phyloP scores from a whole-genome alignment of 805 yeast genomes.

The Teunomyces gatunensis region DNA sequence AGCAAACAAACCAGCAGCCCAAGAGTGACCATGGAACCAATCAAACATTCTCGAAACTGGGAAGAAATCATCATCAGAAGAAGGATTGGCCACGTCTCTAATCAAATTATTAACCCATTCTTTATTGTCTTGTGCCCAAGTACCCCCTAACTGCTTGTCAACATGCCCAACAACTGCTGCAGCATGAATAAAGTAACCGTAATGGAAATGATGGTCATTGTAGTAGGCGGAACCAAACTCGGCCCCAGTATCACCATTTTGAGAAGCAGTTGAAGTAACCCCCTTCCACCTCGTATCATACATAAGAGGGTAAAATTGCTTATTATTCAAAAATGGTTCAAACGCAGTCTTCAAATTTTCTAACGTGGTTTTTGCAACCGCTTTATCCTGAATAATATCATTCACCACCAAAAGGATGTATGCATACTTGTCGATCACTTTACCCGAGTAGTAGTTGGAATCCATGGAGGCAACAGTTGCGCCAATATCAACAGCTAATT shows the following conservation, averaged over 20 bases:
- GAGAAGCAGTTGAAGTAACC: slow-evolving; percentile 51
- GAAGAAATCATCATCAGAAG: slow-evolving; percentile 15
- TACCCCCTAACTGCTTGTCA: slow-evolving; percentile 51
- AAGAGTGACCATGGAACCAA: slow-evolving; percentile 25
- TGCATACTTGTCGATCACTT: slow-evolving; percentile 55
- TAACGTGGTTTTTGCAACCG: slow-evolving; percentile 34
- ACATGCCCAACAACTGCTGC: slow-evolving; percentile 76
- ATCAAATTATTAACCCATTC: slow-evolving; percentile 22
- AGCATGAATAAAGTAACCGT: slow-evolving; percentile 79
- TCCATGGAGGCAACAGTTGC: slow-evolving; percentile 33
- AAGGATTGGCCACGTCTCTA: slow-evolving; percentile 25
- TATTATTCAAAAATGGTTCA: slow-evolving; percentile 34
- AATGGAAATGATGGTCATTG: slow-evolving; percentile 88
- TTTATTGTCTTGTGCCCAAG: slow-evolving; percentile 45
- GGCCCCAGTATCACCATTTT: slow-evolving; percentile 42
- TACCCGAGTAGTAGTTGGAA: slow-evolving; percentile 53
- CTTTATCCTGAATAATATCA: slow-evolving; percentile 46
- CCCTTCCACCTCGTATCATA: slow-evolving; percentile 58
- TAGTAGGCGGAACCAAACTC: slow-evolving; percentile 75
- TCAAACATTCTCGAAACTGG: slow-evolving; percentile 25
- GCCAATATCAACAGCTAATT: slow-evolving; percentile 46
- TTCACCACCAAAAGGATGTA: slow-evolving; percentile 51
- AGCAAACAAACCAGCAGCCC: slow-evolving; percentile 23
- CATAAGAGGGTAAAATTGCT: slow-evolving; percentile 48
- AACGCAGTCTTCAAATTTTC: slow-evolving; percentile 44